phyloP scores from a whole-genome alignment of 306 rosid species.

The Fragaria iinumae region DNA sequence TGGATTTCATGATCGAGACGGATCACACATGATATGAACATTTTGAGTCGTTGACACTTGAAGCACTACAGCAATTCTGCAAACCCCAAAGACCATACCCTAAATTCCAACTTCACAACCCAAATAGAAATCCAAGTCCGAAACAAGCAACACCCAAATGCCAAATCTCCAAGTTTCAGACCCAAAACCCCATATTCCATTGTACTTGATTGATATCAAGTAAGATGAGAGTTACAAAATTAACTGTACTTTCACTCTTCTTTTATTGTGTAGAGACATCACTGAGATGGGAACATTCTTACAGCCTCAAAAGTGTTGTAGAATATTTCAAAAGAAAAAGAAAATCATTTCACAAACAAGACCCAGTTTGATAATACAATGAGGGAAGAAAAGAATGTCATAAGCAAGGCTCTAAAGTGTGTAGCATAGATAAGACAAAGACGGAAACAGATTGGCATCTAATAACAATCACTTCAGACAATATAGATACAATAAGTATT shows the following conservation, averaged over 20 bases:
- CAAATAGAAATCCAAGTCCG: not conserved
- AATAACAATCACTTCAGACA: slow-evolving; percentile 61
- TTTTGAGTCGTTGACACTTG: not conserved
- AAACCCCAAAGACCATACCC: not conserved
- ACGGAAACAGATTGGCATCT: slow-evolving; percentile 38
- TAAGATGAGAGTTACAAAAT: not conserved
- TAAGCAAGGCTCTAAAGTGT: slow-evolving; percentile 21
- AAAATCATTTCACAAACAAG: slow-evolving; percentile 16
- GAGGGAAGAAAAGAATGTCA: slow-evolving; percentile 22
- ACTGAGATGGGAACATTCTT: not conserved
- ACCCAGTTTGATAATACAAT: slow-evolving; percentile 24
- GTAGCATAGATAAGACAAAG: slow-evolving; percentile 16
- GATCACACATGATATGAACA: not conserved
- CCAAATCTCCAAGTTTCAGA: not conserved
- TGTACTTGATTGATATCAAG: too few species aligned
- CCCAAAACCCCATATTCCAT: too few species aligned
- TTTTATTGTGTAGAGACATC: not conserved
- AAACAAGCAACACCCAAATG: not conserved
- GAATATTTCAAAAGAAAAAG: not conserved
- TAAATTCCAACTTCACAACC: not conserved
- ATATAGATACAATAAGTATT: slow-evolving; percentile 58
- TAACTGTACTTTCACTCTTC: not conserved
- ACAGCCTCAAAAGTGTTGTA: not conserved
- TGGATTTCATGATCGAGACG: not conserved
- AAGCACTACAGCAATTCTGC: not conserved